Evolutionary conservation across 352 stramenopile species (phyloP).

Genomic region (Globisporangium parvum): DNA sequence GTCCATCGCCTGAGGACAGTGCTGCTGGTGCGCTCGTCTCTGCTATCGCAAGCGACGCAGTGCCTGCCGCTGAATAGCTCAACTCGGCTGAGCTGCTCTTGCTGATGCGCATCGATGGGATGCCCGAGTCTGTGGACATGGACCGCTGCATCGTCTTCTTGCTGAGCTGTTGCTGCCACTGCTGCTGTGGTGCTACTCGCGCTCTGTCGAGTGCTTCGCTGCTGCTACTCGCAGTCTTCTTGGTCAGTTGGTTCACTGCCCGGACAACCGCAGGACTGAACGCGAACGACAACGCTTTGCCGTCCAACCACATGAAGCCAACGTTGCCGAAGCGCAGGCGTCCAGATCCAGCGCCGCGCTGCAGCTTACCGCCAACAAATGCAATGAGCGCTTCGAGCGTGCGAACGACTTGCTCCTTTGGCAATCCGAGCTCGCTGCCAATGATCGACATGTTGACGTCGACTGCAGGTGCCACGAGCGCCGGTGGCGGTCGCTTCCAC

Average conservation of each 20-base stretch:
- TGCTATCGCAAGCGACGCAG: not conserved
- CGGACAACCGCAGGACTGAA: conserved; percentile 37
- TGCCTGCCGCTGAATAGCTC: not conserved
- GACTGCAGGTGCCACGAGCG: conserved; percentile 27
- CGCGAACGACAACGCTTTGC: conserved; percentile 31
- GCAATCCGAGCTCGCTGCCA: conserved; percentile 28
- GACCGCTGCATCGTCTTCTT: conserved; percentile 4
- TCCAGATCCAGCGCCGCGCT: conserved; percentile 18
- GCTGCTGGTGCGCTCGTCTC: not conserved
- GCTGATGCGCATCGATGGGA: not conserved
- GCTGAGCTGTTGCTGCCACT: not conserved
- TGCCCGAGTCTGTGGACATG: conserved; percentile 1
- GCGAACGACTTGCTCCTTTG: conserved; percentile 34
- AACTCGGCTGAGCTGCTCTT: not conserved
- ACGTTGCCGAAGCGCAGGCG: conserved; percentile 25
- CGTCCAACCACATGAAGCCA: conserved; percentile 38
- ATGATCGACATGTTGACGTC: conserved; percentile 51
- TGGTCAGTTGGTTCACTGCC: conserved; percentile 8
- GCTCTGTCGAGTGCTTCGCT: not conserved
- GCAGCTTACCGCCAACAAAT: conserved; percentile 38
- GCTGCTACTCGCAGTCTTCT: conserved; percentile 8
- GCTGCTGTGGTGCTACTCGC: not conserved
- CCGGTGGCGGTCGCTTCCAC: conserved; percentile 38
- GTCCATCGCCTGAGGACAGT: too few species aligned
- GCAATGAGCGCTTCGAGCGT: conserved; percentile 35